These are phyloP conservation scores for Aphanomyces cochlioides DNA, from an alignment of 352 stramenopile species.

Conservation along the genomic window DNA sequence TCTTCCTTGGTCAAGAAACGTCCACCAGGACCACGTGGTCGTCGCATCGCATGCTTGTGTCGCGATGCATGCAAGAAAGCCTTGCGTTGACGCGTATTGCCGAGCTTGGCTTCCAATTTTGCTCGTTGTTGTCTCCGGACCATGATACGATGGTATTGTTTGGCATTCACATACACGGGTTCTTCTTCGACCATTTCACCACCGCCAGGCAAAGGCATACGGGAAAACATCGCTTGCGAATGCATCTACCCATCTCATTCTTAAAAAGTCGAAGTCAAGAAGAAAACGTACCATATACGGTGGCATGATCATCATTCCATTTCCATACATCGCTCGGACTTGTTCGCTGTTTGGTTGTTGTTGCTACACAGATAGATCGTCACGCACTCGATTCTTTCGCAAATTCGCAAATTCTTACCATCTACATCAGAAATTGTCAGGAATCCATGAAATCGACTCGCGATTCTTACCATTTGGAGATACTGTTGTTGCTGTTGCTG, in stretches of 20 bases:
- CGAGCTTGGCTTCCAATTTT: slow-evolving; percentile 83
- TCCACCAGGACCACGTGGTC: slow-evolving; percentile 71
- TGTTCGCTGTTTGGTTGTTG: slow-evolving; percentile 77
- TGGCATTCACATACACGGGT: slow-evolving; percentile 87
- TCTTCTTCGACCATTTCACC: slow-evolving; percentile 73
- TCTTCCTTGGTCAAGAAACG: slow-evolving; percentile 83
- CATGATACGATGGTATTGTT: slow-evolving; percentile 89
- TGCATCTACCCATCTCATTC: slow-evolving; percentile 35
- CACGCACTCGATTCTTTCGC: not conserved
- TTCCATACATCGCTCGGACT: slow-evolving; percentile 75
- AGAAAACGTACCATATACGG: slow-evolving; percentile 62
- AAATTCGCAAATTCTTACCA: not conserved
- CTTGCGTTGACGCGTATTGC: slow-evolving; percentile 72
- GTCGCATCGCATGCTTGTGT: slow-evolving; percentile 84
- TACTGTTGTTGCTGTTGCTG: slow-evolving; percentile 76
- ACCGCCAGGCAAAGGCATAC: slow-evolving; percentile 42
- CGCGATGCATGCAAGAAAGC: slow-evolving; percentile 84
- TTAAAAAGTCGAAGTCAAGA: not conserved
- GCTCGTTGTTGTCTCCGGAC: slow-evolving; percentile 80
- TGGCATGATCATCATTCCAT: slow-evolving; percentile 75
- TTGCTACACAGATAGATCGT: slow-evolving; percentile 37
- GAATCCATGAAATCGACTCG: not conserved
- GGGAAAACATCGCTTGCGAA: slow-evolving; percentile 44
- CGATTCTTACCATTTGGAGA: slow-evolving; percentile 60
- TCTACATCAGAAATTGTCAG: slow-evolving; percentile 8